Base-by-base conservation (phyloP, 2,329 filamentous ascomycete genomes). In the Nannizzia gypsea region DNA sequence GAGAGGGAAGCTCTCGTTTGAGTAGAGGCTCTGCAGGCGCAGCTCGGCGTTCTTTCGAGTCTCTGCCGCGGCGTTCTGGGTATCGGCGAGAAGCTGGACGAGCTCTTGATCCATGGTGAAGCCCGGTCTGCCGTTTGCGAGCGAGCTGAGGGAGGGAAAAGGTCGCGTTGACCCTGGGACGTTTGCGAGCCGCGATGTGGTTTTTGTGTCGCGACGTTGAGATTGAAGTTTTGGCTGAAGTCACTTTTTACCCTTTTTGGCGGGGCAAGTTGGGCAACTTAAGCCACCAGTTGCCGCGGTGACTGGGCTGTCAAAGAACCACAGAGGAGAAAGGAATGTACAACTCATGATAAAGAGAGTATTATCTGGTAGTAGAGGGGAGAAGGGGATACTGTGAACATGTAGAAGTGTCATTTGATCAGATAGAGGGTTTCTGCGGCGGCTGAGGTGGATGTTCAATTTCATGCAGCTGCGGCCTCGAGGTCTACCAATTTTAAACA, bases 41-140 rank as follows among this genome's bases (percentile, higher is more conserved):
- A 86, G 80, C 77, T 99, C 93, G 67, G 93, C 93, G 72, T 88
- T 84, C 72, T 89, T 90, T 73, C 92, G 87, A 60, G 87, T 85
- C 59, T 77, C 84, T 72, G 92, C 86, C 61, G 85, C 83, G 62
- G 88, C 69, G 64, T 86, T 85, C 77, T 95, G 90, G 56, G 91
- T 95, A 75, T 90, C 89, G 69, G 87, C 84, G 65, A 99, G 85
- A 72, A 97, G 82, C 74, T 86, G 85, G 68, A 93, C 85, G 74
- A 99, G 84, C 79, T 95, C 86, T 77, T 95, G 87, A 82, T 96
- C 91, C 90, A 96, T 96, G 68, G 70, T 76, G 70, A 40, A 6
- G 11, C 48, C 26, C 13, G 26, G 24, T 52, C 22, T 28, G 22
- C 26, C 48, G 20, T 52, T n/a, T 11, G 22, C 24, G 13, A 52